Percentiles rank a stretch among this genome's conserved stretches.
Conservation (phyloP, 768 basidiomycete species). For the Coprinopsis sp. region DNA sequence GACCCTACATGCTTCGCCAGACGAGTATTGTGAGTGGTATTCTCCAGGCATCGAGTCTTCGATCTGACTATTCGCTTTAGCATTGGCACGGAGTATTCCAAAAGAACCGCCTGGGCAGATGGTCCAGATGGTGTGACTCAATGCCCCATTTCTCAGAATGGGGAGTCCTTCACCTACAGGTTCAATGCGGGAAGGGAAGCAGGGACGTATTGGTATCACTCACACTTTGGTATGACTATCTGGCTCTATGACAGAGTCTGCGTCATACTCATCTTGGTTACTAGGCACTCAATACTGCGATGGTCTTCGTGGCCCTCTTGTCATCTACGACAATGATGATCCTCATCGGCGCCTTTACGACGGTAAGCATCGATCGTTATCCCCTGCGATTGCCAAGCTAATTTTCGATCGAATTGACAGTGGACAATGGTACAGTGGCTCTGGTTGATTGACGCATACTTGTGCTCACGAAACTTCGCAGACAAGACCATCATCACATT, state of each 20-base stretch:
- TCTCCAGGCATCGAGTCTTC: not conserved
- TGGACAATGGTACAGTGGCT: conserved; percentile 16
- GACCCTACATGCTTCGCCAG: not conserved
- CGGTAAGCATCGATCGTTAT: not conserved
- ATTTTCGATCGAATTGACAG: conserved; percentile 1
- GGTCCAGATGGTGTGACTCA: not conserved
- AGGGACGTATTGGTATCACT: not conserved
- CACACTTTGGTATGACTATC: not conserved
- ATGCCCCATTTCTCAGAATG: not conserved
- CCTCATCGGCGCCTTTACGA: conserved; percentile 21
- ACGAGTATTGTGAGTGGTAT: not conserved
- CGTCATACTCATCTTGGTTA: not conserved
- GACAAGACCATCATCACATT: conserved; percentile 43
- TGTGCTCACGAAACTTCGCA: not conserved
- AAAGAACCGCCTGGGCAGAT: not conserved
- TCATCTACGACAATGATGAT: conserved; percentile 19
- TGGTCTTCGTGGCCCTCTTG: conserved; percentile 20
- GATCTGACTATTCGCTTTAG: not conserved
- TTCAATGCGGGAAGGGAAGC: not conserved
- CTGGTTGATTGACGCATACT: not conserved
- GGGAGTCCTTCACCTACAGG: not conserved
- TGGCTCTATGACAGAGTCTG: too few species aligned
- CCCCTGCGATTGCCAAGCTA: not conserved
- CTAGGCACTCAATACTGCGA: conserved; percentile 20
- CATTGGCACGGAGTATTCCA: not conserved